phyloP scores from a whole-genome alignment of 768 basidiomycete genomes.

The Terana coerulea region DNA sequence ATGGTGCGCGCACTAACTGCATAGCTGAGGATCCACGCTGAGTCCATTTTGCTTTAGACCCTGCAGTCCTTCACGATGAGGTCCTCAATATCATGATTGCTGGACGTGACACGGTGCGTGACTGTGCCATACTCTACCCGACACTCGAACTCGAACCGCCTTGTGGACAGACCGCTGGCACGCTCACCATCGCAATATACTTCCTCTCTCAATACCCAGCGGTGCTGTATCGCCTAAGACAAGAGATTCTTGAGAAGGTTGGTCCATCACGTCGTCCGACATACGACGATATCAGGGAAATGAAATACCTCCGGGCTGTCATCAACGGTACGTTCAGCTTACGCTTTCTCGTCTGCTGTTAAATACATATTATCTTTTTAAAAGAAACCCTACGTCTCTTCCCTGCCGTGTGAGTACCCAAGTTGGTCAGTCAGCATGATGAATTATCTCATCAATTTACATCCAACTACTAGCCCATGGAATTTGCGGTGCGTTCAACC shows the following conservation, averaged over 20 bases:
- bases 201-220: constrained; percentile 49
- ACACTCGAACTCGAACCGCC: background rate
- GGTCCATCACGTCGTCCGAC: constrained; percentile 42
- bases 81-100: constrained; percentile 52
- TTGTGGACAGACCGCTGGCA: constrained; percentile 34
- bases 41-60: constrained; percentile 25
- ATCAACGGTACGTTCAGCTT: constrained; percentile 41
- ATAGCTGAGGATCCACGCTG: background rate
- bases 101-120: constrained; percentile 46
- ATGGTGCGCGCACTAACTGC: constrained; percentile 27
- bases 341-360: background rate
- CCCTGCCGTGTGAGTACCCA: constrained; percentile 26
- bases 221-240: constrained; percentile 40
- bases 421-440: too few relatives aligned
- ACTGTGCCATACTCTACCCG: background rate
- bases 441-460: too few relatives aligned
- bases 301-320: constrained; percentile 56
- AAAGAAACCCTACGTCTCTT: constrained; percentile 41
- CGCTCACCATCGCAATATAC: constrained; percentile 51
- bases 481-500: constrained; percentile 24
- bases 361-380: background rate
- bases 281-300: constrained; percentile 49
- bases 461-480: constrained; percentile 19
- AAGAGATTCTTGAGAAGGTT: constrained; percentile 46
- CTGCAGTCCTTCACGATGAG: constrained; percentile 42